Base-by-base conservation (phyloP, 768 basidiomycete genomes). In the Podaxis sp. region DNA sequence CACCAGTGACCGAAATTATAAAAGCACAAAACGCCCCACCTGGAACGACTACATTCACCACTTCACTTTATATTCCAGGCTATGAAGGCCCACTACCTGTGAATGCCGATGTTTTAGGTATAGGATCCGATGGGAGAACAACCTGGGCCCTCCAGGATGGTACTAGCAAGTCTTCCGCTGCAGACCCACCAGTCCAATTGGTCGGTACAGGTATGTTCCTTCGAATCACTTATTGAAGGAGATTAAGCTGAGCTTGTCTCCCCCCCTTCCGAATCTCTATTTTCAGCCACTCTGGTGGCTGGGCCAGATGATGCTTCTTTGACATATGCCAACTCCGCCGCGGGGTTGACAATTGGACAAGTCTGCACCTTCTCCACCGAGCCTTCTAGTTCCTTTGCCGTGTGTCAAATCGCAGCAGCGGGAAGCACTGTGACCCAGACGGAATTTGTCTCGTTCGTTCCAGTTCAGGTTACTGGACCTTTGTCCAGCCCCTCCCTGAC, bases 61-160 rank as follows among this genome's bases (percentile, higher is more conserved):
- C 74, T 0, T 79, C 82, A n/a, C 68, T 82, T 42, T 80, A 74
- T 63, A 73, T 84, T 59, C 82, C 80, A 0, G 80, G 75, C 33
- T 80, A 81, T 57, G 77, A 82, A 19, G 42, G 42, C 61, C 74
- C 76, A 17, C 79, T 79, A 68, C 77, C 79, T 8, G 64, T 82
- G 46, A 76, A 78, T 57, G 81, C 76, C 48, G 72, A 75, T 64
- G 68, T 75, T 42, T 44, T 81, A n/a, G 80, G 81, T 9, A 77
- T 44, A 13, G 42, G 42, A 1, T 19, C 13, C 0, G 42, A 44
- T 19, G 42, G 42, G n/a, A 44, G 42, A 44, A 44, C 42, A 0
- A 44, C 42, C 8, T 44, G 42, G 42, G 42, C n/a, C 42, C 13
- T 44, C 13, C 42, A 19, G 1, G 42, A 3, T 15, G 8, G 42